Conservation (phyloP, 2,329 filamentous ascomycete species). For the Sporothrix euskadiensis region DNA sequence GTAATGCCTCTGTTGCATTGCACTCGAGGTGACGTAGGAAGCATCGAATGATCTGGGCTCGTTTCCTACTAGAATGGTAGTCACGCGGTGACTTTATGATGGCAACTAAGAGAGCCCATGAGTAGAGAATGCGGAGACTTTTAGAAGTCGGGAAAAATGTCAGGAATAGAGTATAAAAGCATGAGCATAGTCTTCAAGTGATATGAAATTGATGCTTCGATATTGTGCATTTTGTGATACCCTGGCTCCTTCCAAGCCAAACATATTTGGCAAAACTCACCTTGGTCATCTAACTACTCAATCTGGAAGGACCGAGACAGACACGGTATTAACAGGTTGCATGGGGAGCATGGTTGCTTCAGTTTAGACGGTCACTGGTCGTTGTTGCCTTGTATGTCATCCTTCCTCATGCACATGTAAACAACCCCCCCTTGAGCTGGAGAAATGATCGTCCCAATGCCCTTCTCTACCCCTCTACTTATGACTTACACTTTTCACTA, state of each 20-base stretch:
- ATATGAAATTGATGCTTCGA: background rate
- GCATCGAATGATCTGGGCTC: background rate
- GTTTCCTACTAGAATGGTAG: background rate
- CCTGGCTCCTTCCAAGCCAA: background rate
- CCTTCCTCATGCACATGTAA: background rate
- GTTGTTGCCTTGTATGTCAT: background rate
- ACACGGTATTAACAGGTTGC: background rate
- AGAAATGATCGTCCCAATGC: background rate
- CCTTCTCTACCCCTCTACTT: background rate
- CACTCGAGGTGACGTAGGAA: background rate
- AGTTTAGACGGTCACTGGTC: background rate
- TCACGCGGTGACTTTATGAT: background rate
- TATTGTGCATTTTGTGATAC: too few species aligned
- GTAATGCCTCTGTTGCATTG: background rate
- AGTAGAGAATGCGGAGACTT: background rate
- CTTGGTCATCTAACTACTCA: background rate
- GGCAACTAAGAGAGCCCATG: background rate
- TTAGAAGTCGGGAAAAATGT: background rate
- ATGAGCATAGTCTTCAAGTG: background rate
- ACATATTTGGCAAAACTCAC: background rate
- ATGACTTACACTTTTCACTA: background rate
- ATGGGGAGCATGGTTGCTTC: background rate
- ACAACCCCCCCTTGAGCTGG: background rate
- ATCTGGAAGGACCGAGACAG: background rate
- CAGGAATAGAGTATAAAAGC: background rate